Base-by-base conservation (phyloP, 495 filamentous ascomycete genomes). In the Neurospora sp. region DNA sequence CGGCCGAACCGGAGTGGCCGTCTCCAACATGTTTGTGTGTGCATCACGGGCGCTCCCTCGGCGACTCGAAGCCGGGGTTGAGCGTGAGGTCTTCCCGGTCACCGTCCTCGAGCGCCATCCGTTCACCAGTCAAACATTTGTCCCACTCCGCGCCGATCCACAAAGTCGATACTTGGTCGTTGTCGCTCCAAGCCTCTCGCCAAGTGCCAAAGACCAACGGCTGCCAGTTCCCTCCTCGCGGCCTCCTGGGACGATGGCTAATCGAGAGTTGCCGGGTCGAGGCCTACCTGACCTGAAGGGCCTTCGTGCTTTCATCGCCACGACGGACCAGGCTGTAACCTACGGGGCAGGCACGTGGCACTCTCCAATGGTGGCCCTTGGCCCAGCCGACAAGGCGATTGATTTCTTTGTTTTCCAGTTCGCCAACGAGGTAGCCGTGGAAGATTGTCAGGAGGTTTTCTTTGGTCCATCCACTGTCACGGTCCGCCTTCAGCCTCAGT, bases 341-440 rank as follows among this genome's bases (percentile, higher is more conserved):
- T 99, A 98, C 82, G 92, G 88, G 14, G 88, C 91, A 18, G 96
- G 93, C 18, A 97, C 93, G 59, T 99, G 96, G 95, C 96, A 99
- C 86, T 94, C 95, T 75, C 96, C 96, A 3, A 98, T 99, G 96
- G 93, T 92, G 18, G 94, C 93, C 66, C 78, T 98, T 27, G 96
- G 95, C 1, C 77, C 83, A 68, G 75, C 84, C 41, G 84, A 88
- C 27, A 87, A 94, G 38, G 91, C 91, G 76, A 39, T 86, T 12
- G 84, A 85, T 59, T 99, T 98, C 82, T 89, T 97, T 35, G 94
- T 98, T 10, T 87, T 93, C 78, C 94, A 97, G 82, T 93, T 90
- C 83, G 90, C 90, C 18, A 99, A 96, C 82, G 94, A 92, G 5
- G 91, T 94, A 42, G 88, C 81, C 14, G 84, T 88, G 3, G 96